Base-by-base conservation (phyloP, 768 basidiomycete species). In the Tylopilus felleus region DNA sequence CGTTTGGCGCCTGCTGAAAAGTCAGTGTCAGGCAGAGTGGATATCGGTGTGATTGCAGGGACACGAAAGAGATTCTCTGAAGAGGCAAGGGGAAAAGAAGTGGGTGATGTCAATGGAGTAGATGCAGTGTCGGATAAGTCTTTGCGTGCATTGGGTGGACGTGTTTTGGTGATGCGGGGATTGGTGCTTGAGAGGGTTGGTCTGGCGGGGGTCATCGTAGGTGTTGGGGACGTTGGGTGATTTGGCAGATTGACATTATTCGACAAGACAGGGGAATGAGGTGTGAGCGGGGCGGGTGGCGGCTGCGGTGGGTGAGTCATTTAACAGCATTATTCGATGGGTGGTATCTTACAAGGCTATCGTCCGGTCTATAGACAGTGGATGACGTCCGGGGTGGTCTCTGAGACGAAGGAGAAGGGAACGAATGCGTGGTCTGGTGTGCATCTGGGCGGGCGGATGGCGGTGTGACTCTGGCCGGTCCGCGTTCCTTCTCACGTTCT, bases 1-100 rank as follows among this genome's bases (percentile, higher is more conserved):
- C 90, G 82, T 69, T 91, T 91, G 1, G 81, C 75, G 29, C 86
- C 87, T 0, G 80, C 76, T 5, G 79, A 69, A 36, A 83, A 65
- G 28, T 70, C 69, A 5, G 56, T 5, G 25, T 67, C 64, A 13
- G 69, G 56, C 13, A 76, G 67, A 27, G 78, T 67, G 27, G 76
- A 51, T 45, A 61, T 52, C 8, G 61, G 53, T 5, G 60, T 58
- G 38, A 69, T 33, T 7, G 64, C 41, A 7, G 71, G 61, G 12
- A 55, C 55, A 38, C 70, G 72, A 33, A 66, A 61, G 42, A 58
- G 29, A 41, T 68, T 70, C 55, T 71, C 70, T 13, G 70, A 68
- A 14, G 71, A 36, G 2, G 62, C 33, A 25, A 67, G 64, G 4
- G 67, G 69, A 3, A 60, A 52, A 9, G 69, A 42, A 12, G 60